Percentiles rank a stretch among this genome's conserved stretches.
Conservation (phyloP, 2,329 filamentous ascomycete species). For the Purpureocillium lavendulum region DNA sequence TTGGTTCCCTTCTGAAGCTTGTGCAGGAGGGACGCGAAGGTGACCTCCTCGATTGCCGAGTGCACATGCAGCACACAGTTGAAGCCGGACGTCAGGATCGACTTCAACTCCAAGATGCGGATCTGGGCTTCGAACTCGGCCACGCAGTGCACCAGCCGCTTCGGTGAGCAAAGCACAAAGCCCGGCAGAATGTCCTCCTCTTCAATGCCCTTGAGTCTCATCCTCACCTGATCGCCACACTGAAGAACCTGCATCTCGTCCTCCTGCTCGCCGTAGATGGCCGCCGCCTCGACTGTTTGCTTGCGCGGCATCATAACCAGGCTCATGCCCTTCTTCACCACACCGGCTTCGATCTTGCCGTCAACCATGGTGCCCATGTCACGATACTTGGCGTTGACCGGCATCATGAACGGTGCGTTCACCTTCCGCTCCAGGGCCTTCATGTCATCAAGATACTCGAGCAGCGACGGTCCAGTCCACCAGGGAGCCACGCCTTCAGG, state of each 20-base stretch:
- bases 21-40: slow-evolving; percentile 79
- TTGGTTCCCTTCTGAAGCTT: slow-evolving; percentile 92
- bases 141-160: slow-evolving; percentile 88
- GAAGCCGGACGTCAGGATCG: slow-evolving; percentile 87
- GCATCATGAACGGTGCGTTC: slow-evolving; percentile 99
- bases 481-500: slow-evolving; percentile 69
- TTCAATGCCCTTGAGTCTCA: slow-evolving; percentile 89
- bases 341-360: slow-evolving; percentile 92
- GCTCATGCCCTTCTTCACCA: slow-evolving; percentile 80
- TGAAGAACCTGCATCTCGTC: slow-evolving; percentile 77
- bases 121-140: slow-evolving; percentile 91
- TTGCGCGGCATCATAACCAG: slow-evolving; percentile 96
- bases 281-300: slow-evolving; percentile 69
- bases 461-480: slow-evolving; percentile 82
- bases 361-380: slow-evolving; percentile 98
- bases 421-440: slow-evolving; percentile 87
- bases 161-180: slow-evolving; percentile 92
- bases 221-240: slow-evolving; percentile 88
- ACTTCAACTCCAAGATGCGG: slow-evolving; percentile 88
- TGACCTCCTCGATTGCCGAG: slow-evolving; percentile 95
- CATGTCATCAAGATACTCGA: slow-evolving; percentile 95
- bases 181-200: slow-evolving; percentile 95
- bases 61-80: slow-evolving; percentile 98
- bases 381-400: slow-evolving; percentile 88
- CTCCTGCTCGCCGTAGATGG: slow-evolving; percentile 91